Evolutionary conservation across 306 rosid species (phyloP).

Genomic region (Sechiopsis laciniata): DNA sequence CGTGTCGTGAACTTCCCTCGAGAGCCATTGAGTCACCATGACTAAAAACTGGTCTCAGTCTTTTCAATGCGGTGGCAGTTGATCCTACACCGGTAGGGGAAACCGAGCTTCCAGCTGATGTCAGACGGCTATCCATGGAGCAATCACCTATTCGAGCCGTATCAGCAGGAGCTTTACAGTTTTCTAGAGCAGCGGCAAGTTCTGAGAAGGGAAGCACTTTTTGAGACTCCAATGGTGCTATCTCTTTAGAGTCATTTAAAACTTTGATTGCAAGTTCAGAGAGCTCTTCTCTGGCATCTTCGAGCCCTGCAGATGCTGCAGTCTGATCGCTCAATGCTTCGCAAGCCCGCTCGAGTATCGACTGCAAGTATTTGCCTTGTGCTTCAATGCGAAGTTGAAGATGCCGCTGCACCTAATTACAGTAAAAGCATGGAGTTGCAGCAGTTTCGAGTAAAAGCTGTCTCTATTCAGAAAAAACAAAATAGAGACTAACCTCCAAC

Average conservation of each 20-base stretch:
- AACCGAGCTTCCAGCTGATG: constrained; percentile 41
- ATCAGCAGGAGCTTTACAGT: constrained; percentile 22
- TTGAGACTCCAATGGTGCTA: constrained; percentile 27
- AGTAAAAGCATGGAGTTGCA: constrained; percentile 3
- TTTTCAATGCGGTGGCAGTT: constrained; percentile 33
- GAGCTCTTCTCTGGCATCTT: constrained; percentile 49
- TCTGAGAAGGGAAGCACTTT: constrained; percentile 36
- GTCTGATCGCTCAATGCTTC: constrained; percentile 42
- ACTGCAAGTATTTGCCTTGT: constrained; percentile 50
- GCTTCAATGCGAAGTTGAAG: constrained; percentile 60
- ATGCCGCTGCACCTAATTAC: constrained; percentile 47
- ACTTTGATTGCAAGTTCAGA: constrained; percentile 46
- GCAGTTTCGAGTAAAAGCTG: no score
- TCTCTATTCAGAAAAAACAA: background rate
- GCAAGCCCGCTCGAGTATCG: constrained; percentile 57
- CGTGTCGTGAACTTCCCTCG: constrained; percentile 38
- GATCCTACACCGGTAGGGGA: constrained; percentile 36
- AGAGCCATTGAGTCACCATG: constrained; percentile 40
- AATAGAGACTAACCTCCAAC: constrained; percentile 42
- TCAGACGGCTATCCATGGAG: constrained; percentile 40
- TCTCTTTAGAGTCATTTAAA: constrained; percentile 32
- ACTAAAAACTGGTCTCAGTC: constrained; percentile 37
- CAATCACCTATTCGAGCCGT: constrained; percentile 37
- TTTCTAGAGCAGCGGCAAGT: constrained; percentile 34
- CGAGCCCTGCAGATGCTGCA: constrained; percentile 36